Percentiles rank a stretch among this genome's conserved stretches.
These are phyloP conservation scores for Inonotus hispidus DNA, from an alignment of 1,284 basidiomycete species.

Conservation along the genomic window DNA sequence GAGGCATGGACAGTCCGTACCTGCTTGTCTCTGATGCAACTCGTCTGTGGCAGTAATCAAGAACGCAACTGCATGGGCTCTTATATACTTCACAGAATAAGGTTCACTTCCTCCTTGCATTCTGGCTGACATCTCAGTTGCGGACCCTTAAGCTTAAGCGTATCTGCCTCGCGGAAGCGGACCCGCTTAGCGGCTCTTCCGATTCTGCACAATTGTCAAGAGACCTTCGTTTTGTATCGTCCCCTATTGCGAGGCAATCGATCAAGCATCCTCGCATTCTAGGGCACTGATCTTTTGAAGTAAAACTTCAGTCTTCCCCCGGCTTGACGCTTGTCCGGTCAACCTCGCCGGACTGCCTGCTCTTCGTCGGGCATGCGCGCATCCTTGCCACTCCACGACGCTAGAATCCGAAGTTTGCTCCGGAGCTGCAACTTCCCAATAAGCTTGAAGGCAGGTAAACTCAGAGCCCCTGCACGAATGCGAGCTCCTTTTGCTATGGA, in stretches of 20 bases:
- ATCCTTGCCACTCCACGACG: neutral
- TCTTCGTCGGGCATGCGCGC: neutral
- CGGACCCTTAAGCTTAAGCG: neutral
- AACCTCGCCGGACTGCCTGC: neutral
- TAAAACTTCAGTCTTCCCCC: neutral
- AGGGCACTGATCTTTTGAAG: neutral
- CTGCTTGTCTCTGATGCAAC: neutral
- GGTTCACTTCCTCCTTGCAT: neutral
- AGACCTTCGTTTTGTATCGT: neutral
- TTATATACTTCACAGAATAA: neutral
- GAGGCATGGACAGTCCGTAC: neutral
- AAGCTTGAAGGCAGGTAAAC: neutral
- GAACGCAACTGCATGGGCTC: neutral
- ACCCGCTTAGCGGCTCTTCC: neutral
- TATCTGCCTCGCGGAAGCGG: neutral
- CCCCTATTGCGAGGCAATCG: neutral
- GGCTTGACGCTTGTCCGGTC: neutral
- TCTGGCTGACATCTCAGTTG: slow-evolving; percentile 2
- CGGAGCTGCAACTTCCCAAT: neutral
- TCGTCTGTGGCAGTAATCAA: neutral
- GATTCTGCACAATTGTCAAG: neutral
- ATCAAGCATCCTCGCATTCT: neutral
- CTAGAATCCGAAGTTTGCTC: neutral
- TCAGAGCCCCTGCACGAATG: neutral
- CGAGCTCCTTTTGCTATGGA: neutral